These are phyloP conservation scores for Ceratobasidium sp. DNA, from an alignment of 1,284 basidiomycete species.

Conservation along the genomic window DNA sequence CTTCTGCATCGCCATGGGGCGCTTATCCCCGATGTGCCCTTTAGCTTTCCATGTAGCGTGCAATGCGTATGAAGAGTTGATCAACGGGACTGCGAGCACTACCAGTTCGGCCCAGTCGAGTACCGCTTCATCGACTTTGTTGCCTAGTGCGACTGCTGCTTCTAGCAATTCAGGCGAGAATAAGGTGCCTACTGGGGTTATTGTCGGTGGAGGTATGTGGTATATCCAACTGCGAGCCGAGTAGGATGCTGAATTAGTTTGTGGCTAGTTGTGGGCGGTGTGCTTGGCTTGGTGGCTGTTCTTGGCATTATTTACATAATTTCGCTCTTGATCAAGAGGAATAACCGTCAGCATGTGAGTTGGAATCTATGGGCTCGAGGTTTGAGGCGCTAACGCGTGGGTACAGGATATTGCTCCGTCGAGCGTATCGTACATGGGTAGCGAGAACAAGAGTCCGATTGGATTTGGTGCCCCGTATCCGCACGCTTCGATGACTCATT, in stretches of 20 bases:
- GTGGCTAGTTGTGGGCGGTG: conserved; percentile 21
- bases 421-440: conserved; percentile 23
- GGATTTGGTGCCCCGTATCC: conserved; percentile 22
- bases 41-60: conserved; percentile 34
- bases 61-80: conserved; percentile 33
- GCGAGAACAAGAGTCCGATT: conserved; percentile 10
- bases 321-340: conserved; percentile 5
- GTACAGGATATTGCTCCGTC: conserved; percentile 15
- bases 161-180: background rate
- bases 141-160: background rate
- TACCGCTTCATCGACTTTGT: background rate
- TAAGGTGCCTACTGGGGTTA: background rate
- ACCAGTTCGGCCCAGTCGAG: background rate
- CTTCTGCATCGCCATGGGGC: background rate
- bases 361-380: background rate
- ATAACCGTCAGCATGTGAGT: background rate
- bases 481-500: background rate
- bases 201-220: conserved; percentile 25
- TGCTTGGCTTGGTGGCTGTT: conserved; percentile 17
- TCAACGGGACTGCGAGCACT: conserved; percentile 21
- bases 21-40: background rate
- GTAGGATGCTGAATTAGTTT: background rate
- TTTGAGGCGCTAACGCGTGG: background rate
- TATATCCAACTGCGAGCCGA: background rate
- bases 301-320: conserved; percentile 1